A percentile compares a stretch with the other conserved stretches of the same genome.
Conservation (phyloP, 805 yeast species). For the Cyberlindnera lachancei region DNA sequence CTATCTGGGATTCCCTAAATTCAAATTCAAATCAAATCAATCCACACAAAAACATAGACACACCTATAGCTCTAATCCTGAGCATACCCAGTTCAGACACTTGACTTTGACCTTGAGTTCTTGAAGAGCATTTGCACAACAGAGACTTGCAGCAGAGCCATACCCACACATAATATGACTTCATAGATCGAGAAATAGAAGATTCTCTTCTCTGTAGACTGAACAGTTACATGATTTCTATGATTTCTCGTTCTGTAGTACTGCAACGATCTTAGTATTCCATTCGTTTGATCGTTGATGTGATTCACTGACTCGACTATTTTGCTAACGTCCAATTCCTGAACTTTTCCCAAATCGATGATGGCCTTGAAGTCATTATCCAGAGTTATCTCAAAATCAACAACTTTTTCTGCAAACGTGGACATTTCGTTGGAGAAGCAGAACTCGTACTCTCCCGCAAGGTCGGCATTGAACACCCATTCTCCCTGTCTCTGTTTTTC, state of each 20-base stretch:
- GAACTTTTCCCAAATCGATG: conserved; percentile 32
- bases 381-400: conserved; percentile 53
- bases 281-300: conserved; percentile 54
- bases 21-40: too few relatives aligned
- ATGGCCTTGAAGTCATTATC: conserved; percentile 34
- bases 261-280: conserved; percentile 52
- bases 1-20: too few relatives aligned
- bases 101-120: conserved; percentile 63
- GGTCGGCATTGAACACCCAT: conserved; percentile 46
- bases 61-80: not conserved
- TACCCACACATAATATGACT: conserved; percentile 63
- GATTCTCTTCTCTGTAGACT: conserved; percentile 72
- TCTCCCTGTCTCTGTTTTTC: conserved; percentile 58
- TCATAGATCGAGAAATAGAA: conserved; percentile 72
- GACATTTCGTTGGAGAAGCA: conserved; percentile 61
- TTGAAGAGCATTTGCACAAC: conserved; percentile 67
- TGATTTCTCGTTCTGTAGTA: conserved; percentile 86
- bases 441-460: conserved; percentile 55
- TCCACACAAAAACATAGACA: too few relatives aligned
- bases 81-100: too few relatives aligned
- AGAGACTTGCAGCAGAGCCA: conserved; percentile 63
- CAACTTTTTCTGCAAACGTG: conserved; percentile 64
- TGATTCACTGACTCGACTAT: conserved; percentile 37
- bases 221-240: conserved; percentile 84
- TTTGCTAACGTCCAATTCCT: conserved; percentile 38